Base-by-base conservation (phyloP, 1,139 yeast species). In the Kluyveromyces marxianus region DNA sequence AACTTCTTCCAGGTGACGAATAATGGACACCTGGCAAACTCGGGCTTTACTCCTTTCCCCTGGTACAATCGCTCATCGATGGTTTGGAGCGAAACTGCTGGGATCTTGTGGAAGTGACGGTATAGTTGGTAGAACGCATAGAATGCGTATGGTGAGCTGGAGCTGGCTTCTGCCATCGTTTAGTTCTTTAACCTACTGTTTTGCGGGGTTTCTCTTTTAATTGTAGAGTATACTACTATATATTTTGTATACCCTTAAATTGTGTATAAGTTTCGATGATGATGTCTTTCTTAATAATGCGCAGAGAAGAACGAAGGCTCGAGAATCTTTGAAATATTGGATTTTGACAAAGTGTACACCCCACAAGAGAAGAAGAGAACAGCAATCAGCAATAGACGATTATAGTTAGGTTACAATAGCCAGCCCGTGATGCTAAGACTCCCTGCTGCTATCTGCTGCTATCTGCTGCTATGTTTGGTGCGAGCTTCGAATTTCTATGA, bases 1-100 rank as follows among this genome's bases (percentile, higher is more conserved):
- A 68, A 56, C 41, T 74, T 76, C 60, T 83, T 80, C 96, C 96
- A 92, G 0, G 97, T 90, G 32, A 92, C 83, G 66, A 92, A 92
- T 34, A 92, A 65, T 0, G 97, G 95, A 39, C 71, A 25, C 6
- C 31, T 29, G 4, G 39, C 29, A 26, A 36, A 36, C 28, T 36
- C 39, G 4, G 39, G 39, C 26, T 27, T 36, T 7, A 36, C 14
- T 6, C 39, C 39, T 27, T 36, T 25, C 29, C 30, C 30, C 21
- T 36, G 39, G 46, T 50, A 61, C 42, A 59, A 28, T 14, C 34
- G 40, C 4, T 44, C 31, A 26, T 50, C 46, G 1, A 59, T 43
- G 6, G 47, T 46, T 2, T 50, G 44, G 27, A 59, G 53, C 1
- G 55, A 44, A 5, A 46, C 40, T 5, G 29, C 37, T 4, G 28